Evolutionary conservation across 2,329 filamentous ascomycete genomes (phyloP), one percentile per base, ranked within the genome.

Genomic region (Pseudogymnoascus sp.): DNA sequence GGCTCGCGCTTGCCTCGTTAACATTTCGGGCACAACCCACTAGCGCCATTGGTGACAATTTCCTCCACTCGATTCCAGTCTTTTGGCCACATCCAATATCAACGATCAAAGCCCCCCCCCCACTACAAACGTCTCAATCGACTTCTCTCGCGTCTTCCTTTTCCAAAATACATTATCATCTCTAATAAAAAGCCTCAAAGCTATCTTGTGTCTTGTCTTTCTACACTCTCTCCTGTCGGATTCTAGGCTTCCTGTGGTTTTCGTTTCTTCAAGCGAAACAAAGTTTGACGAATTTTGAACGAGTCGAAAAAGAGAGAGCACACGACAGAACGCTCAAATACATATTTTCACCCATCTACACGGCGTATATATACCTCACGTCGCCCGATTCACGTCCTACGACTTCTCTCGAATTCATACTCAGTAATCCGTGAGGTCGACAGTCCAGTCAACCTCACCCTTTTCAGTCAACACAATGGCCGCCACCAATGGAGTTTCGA

Each of bases 401-500:
- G n/a, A 61, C 40, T 47, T 16, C 59, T 59, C 53, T 61, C 59
- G 35, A 38, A 38, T 25, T 23, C 59, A 38, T 38, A 25, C 25
- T 47, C 33, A 47, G 21, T 38, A 40, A 31, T 61, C 21, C 16
- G 35, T 47, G 40, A 38, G 40, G 59, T 47, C 59, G 35, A 40
- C 59, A 18, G n/a, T 33, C 14, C 28, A 47, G 37, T 35, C 37
- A 47, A 60, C 60, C 37, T 56, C 50, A 56, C 50, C 50, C 50
- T 56, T 56, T 56, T 33, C 28, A 56, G 5, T 33, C 50, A 11
- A 56, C 59, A 60, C 59, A 38, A 63, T 65, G 64, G 60, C 67
- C 69, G 37, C 63, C 73, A 72, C 73, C 69, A 74, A 74, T 69
- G 73, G 73, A 63, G 72, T 63, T 66, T 74, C 72, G 67, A 61